These are phyloP conservation scores for Trametes gibbosa DNA, from an alignment of 768 basidiomycete species.

Conservation along the genomic window DNA sequence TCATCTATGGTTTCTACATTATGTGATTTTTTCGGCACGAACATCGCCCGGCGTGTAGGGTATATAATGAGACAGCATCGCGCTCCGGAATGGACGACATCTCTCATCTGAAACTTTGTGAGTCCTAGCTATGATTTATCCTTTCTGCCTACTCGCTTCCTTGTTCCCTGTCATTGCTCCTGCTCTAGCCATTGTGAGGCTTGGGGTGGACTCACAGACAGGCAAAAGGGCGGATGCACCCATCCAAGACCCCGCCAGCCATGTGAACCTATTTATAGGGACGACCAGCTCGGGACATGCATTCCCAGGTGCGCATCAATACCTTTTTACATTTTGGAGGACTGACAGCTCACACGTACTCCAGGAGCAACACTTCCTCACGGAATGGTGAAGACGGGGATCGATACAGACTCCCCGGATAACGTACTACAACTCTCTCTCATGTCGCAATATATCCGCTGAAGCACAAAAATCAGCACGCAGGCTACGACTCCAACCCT, in stretches of 20 bases:
- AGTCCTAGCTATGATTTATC: neutral
- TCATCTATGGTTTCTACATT: neutral
- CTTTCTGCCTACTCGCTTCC: neutral
- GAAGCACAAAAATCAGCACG: constrained; percentile 27
- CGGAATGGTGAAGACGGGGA: constrained; percentile 67
- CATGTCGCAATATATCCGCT: constrained; percentile 6
- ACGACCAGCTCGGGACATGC: constrained; percentile 46
- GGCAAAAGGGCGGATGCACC: constrained; percentile 10
- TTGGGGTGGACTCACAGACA: neutral
- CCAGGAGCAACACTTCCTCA: constrained; percentile 64
- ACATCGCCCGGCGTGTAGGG: neutral
- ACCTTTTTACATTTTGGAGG: no score
- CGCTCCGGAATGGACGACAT: no score
- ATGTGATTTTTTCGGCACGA: neutral
- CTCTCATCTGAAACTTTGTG: neutral
- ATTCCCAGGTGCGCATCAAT: neutral
- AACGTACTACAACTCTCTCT: constrained; percentile 7
- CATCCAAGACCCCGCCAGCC: constrained; percentile 27
- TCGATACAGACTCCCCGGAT: constrained; percentile 56
- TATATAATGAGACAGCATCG: neutral
- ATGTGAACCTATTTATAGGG: constrained; percentile 63
- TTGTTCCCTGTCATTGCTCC: neutral
- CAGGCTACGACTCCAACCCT: constrained; percentile 36
- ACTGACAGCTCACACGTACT: neutral
- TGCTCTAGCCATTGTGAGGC: neutral